phyloP scores from a whole-genome alignment of 495 filamentous ascomycete genomes.

The Talaromyces liani region DNA sequence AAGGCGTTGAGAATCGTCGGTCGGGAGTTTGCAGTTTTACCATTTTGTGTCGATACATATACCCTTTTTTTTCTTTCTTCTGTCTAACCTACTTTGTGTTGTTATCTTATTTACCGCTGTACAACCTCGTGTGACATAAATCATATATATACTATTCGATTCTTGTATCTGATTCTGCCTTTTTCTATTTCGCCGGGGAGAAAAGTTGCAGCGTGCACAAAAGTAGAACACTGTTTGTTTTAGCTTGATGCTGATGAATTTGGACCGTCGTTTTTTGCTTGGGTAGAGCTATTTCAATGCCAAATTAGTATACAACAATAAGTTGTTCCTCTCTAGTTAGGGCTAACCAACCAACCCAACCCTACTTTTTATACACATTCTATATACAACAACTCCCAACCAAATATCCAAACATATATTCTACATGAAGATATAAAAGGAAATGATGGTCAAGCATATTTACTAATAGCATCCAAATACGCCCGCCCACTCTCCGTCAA shows the following conservation, averaged over 20 bases:
- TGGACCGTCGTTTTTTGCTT: no score
- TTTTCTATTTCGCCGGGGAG: background rate
- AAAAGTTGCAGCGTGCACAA: background rate
- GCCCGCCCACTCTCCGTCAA: slow-evolving; percentile 16
- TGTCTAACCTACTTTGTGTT: background rate
- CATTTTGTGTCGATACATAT: slow-evolving; percentile 4
- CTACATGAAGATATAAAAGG: no score
- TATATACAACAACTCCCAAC: background rate
- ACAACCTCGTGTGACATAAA: background rate
- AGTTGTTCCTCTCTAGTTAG: background rate
- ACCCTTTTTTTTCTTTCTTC: background rate
- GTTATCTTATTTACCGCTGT: background rate
- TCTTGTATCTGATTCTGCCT: background rate
- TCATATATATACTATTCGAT: background rate
- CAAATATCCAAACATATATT: background rate
- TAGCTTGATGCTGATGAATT: background rate
- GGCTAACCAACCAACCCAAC: no score
- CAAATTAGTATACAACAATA: background rate
- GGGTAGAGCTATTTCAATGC: background rate
- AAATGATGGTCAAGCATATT: background rate
- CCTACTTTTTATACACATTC: no score
- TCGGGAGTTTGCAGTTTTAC: slow-evolving; percentile 1
- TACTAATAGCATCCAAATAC: slow-evolving; percentile 16
- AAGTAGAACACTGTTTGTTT: background rate
- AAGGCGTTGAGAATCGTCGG: background rate